A percentile compares a stretch with the other conserved stretches of the same genome.
Conservation (phyloP, 257 asterid genomes). For the Mitragyna speciosa region DNA sequence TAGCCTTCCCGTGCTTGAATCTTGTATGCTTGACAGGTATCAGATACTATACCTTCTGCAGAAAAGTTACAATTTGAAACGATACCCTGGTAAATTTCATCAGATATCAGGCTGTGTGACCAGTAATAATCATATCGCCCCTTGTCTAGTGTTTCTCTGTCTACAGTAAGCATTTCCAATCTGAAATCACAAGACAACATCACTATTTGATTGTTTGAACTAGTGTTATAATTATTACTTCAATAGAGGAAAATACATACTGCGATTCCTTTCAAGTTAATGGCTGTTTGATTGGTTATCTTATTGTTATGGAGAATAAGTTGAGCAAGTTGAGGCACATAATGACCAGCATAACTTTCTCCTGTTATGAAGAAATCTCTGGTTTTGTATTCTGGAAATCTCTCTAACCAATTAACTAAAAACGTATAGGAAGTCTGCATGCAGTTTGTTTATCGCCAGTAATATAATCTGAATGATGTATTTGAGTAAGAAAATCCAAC, state of each 20-base stretch:
- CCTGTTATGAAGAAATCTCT: conserved; percentile 25
- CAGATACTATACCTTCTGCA: neutral
- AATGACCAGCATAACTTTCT: conserved; percentile 32
- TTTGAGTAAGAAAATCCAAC: no score
- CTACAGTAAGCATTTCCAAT: conserved; percentile 28
- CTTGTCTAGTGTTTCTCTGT: neutral
- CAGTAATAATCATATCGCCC: conserved; percentile 18
- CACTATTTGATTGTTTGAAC: no score
- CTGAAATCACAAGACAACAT: conserved; percentile 8
- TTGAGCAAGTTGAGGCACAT: conserved; percentile 33
- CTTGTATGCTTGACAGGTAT: neutral
- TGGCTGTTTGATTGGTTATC: neutral
- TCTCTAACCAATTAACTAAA: conserved; percentile 27
- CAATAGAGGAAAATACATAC: conserved; percentile 13
- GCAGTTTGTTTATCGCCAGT: no score
- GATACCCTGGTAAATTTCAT: conserved; percentile 17
- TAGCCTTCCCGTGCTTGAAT: neutral
- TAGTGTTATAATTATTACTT: no score
- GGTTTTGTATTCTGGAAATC: conserved; percentile 29
- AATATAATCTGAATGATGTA: conserved; percentile 15
- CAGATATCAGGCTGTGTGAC: conserved; percentile 26
- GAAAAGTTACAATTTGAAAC: conserved; percentile 7
- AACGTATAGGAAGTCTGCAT: conserved; percentile 26
- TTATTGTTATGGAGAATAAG: no score
- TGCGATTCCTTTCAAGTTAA: conserved; percentile 31